Base-by-base conservation (phyloP, 768 basidiomycete species). In the Wakefieldia striispora region DNA sequence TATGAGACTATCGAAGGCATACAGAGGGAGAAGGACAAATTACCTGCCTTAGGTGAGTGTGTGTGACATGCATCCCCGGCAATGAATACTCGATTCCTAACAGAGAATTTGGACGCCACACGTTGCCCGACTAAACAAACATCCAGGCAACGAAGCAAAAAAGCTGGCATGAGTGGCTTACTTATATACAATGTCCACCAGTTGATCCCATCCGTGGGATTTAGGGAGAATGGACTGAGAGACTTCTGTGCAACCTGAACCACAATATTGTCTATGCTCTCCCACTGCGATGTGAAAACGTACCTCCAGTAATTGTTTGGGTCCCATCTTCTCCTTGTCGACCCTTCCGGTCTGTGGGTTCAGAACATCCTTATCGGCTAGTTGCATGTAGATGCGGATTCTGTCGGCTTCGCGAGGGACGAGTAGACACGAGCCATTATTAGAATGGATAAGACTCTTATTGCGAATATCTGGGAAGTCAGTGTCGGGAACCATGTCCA, bases 391-490 rank as follows among this genome's bases (percentile, higher is more conserved):
- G 13, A 82, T 57, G 3, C 81, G 72, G 27, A 80, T 66, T 37
- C 69, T 65, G 45, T 77, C 77, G 7, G 58, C 54, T 50, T 79
- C 75, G 24, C 81, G 75, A 19, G 81, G 80, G 27, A 82, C 75
- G 27, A 80, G 53, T 64, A 82, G 73, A 54, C 73, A 72, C 1
- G 76, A 76, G 26, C 79, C 76, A 49, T 73, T 71, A 40, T 68
- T 67, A 5, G 80, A 80, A 61, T 81, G 79, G 20, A 83, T 70
- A 9, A 75, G 72, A 31, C 69, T 67, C 42, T 71, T 70, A 39
- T 74, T 75, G 23, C 81, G 71, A 43, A 75, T 70, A 58, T 83
- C 81, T 0, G 81, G 80, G 53, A 83, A 79, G 62, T 81, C 66
- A 1, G 80, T 78, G 0, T 69, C 68, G 3, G 79, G 77, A 7